Conservation (phyloP, 805 yeast genomes). For the Tetrapisispora nanseiensis region DNA sequence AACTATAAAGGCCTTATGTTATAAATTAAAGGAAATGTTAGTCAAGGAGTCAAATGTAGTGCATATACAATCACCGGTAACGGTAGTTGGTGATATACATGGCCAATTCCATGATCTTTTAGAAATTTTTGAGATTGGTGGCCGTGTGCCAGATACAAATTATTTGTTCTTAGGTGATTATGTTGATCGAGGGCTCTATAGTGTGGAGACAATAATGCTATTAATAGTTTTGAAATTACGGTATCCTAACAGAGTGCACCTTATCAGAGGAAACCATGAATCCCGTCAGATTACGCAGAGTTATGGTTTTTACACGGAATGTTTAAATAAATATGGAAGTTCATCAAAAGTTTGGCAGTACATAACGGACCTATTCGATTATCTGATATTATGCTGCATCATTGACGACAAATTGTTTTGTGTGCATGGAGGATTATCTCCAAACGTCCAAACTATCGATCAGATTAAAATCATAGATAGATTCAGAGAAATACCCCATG, state of each 20-base stretch:
- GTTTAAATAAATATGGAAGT: conserved; percentile 75
- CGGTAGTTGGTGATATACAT: conserved; percentile 95
- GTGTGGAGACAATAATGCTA: conserved; percentile 84
- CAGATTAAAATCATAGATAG: conserved; percentile 86
- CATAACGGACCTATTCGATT: conserved; percentile 90
- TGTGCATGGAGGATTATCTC: conserved; percentile 94
- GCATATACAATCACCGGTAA: conserved; percentile 73
- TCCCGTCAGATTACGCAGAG: conserved; percentile 93
- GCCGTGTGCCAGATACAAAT: conserved; percentile 86
- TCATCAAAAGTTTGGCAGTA: conserved; percentile 72
- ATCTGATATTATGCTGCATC: conserved; percentile 76
- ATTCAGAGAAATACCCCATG: conserved; percentile 93
- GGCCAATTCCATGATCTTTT: conserved; percentile 92
- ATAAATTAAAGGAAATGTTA: conserved; percentile 71
- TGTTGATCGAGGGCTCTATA: conserved; percentile 90
- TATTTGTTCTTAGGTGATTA: conserved; percentile 91
- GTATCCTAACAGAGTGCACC: conserved; percentile 72
- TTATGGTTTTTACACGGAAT: conserved; percentile 94
- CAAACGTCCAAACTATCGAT: conserved; percentile 87
- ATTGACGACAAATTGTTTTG: conserved; percentile 87
- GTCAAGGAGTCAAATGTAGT: conserved; percentile 80
- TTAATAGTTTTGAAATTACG: conserved; percentile 75
- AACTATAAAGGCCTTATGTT: conserved; percentile 63
- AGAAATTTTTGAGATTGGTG: conserved; percentile 90
- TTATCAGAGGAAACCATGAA: conserved; percentile 93